Base-by-base conservation (phyloP, 1,139 yeast genomes). In the Yamadazyma diospyri region DNA sequence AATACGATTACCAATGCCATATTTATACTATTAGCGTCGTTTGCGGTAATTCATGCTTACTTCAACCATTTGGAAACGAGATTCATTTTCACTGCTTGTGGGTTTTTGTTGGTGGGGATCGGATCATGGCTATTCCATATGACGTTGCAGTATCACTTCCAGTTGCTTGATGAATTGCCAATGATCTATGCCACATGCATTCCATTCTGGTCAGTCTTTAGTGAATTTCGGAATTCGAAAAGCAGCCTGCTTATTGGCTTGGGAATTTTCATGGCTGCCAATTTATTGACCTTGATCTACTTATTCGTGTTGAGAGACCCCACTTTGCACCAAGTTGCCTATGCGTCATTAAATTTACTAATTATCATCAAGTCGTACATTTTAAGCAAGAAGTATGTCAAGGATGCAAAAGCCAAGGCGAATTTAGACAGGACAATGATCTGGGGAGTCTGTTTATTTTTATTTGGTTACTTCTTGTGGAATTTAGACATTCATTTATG, bases 111-210 rank as follows among this genome's bases (percentile, higher is more conserved):
- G 7, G 98, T 92, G 7, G 98, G 98, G 1, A 57, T 88, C 25
- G 98, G 98, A 2, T 78, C 88, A 22, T 92, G 97, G 94, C 64
- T 87, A 47, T 92, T 92, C 64, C 98, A 92, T 58, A 92, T 92
- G 97, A 89, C 97, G 5, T 68, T 92, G 47, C 69, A 76, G 42
- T 89, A 88, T 57, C 88, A 83, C 55, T 92, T 75, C 62, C 98
- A 92, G 61, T 60, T 92, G 40, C 69, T 92, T 56, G 98, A 92
- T 61, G 98, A 92, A 59, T 69, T 92, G 51, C 98, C 98, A 26
- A 92, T 92, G 98, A 86, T 92, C 41, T 92, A 92, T 59, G 97
- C 96, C 23, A 92, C 97, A 2, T 88, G 96, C 47, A 81, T 92
- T 18, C 97, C 97, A 0, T 81, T 86, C 43, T 94, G 97, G 87